These are phyloP conservation scores for Claviceps citrina DNA, from an alignment of 2,329 filamentous ascomycete species.

Conservation along the genomic window DNA sequence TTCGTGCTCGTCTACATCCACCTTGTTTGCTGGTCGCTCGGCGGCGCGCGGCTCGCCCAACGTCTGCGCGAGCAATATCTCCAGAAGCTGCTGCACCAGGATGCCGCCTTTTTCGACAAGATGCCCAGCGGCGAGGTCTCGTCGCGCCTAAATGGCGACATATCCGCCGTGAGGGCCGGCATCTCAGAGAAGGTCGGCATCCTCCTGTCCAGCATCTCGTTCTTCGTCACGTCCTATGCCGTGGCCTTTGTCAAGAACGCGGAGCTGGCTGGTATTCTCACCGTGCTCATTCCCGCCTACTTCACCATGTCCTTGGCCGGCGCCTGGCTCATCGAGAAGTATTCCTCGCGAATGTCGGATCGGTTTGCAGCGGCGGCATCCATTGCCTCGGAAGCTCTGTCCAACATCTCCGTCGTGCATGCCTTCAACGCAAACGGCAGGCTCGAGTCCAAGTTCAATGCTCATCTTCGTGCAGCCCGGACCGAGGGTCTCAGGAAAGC, in stretches of 20 bases:
- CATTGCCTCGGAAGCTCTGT: slow-evolving; percentile 39
- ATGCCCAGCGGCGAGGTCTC: slow-evolving; percentile 40
- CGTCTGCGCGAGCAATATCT: slow-evolving; percentile 41
- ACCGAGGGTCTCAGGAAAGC: slow-evolving; percentile 40
- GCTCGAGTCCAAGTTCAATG: slow-evolving; percentile 26
- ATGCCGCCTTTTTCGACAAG: slow-evolving; percentile 41
- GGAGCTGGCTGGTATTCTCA: slow-evolving; percentile 40
- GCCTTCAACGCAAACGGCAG: slow-evolving; percentile 37
- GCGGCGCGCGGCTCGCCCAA: slow-evolving; percentile 40
- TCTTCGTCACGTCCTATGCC: slow-evolving; percentile 39
- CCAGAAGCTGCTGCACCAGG: slow-evolving; percentile 37
- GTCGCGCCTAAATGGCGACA: slow-evolving; percentile 41
- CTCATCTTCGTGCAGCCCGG: slow-evolving; percentile 29
- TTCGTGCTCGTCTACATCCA: slow-evolving; percentile 44
- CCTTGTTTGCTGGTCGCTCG: slow-evolving; percentile 42
- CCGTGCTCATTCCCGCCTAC: slow-evolving; percentile 45
- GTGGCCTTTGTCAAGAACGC: slow-evolving; percentile 31
- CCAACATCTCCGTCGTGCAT: slow-evolving; percentile 22
- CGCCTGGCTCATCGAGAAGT: slow-evolving; percentile 33
- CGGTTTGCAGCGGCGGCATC: slow-evolving; percentile 34
- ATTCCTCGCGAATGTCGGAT: slow-evolving; percentile 52
- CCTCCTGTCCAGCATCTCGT: slow-evolving; percentile 28
- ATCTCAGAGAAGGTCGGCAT: slow-evolving; percentile 51
- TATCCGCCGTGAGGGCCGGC: slow-evolving; percentile 43
- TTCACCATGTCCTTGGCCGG: slow-evolving; percentile 38